Evolutionary conservation across 371 early-diverging fungal genomes (phyloP).

Genomic region (Mucor mucedo): DNA sequence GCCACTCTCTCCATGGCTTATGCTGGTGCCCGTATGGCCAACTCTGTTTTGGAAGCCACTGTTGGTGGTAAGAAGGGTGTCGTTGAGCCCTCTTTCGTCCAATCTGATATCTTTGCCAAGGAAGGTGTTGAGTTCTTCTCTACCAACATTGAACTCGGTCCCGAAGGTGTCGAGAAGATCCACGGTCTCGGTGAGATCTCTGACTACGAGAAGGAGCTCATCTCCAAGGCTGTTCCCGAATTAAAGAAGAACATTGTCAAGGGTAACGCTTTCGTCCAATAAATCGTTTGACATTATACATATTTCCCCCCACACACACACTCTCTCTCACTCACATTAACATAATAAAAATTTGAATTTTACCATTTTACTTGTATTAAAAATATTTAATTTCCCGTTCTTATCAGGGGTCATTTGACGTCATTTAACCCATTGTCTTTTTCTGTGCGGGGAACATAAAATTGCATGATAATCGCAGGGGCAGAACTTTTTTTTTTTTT

Average conservation of each 20-base stretch:
- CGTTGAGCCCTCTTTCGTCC: conserved; percentile 93
- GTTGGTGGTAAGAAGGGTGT: conserved; percentile 87
- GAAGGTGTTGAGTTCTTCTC: conserved; percentile 92
- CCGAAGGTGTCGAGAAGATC: conserved; percentile 92
- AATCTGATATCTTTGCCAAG: conserved; percentile 75
- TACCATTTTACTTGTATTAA: conserved; percentile 1
- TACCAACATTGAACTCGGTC: conserved; percentile 93
- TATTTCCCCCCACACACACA: background rate
- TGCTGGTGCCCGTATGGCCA: conserved; percentile 96
- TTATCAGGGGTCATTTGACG: background rate
- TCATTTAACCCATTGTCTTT: background rate
- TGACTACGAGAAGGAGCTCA: conserved; percentile 90
- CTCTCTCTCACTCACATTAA: background rate
- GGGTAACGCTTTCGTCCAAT: conserved; percentile 72
- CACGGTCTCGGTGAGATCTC: conserved; percentile 86
- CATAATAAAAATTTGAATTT: conserved; percentile 3
- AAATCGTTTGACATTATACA: conserved; percentile 20
- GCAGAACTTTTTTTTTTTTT: background rate
- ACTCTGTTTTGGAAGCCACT: conserved; percentile 89
- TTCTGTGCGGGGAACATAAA: too few relatives aligned
- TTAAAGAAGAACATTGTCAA: conserved; percentile 94
- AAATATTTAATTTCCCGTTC: background rate
- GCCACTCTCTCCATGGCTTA: conserved; percentile 99
- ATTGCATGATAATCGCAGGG: too few relatives aligned
- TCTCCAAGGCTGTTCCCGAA: conserved; percentile 87